Evolutionary conservation across 331 rosid genomes (phyloP).

Genomic region (Telfairia occidentalis): DNA sequence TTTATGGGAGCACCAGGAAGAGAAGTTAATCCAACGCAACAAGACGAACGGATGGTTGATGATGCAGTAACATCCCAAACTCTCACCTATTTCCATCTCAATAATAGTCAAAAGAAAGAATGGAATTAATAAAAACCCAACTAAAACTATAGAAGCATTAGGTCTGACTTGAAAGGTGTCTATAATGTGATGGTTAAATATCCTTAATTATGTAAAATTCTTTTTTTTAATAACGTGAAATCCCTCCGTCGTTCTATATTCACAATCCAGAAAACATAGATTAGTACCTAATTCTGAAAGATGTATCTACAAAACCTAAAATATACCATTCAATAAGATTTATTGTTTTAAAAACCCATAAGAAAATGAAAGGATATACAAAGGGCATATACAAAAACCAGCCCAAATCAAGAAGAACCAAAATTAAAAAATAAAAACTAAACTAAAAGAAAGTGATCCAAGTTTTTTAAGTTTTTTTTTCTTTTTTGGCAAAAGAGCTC

Average conservation of each 20-base stretch:
- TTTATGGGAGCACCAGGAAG: conserved; percentile 41
- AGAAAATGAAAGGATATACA: background rate
- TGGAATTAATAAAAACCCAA: background rate
- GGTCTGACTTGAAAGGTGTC: background rate
- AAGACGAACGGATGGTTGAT: conserved; percentile 43
- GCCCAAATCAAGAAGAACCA: background rate
- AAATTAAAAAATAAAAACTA: background rate
- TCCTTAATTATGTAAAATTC: background rate
- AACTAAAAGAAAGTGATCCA: background rate
- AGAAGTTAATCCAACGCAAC: conserved; percentile 69
- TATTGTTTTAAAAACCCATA: background rate
- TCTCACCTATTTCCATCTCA: conserved; percentile 44
- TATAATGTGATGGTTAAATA: background rate
- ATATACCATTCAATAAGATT: background rate
- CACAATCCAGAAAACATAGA: background rate
- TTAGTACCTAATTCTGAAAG: background rate
- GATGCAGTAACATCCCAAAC: conserved; percentile 68
- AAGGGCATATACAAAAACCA: background rate
- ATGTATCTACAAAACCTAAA: background rate
- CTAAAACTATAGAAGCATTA: background rate
- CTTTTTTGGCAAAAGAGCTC: too few species aligned
- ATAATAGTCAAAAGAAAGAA: background rate
- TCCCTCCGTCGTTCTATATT: background rate
- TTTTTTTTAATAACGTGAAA: background rate
- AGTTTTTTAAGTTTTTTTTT: too few species aligned